These are phyloP conservation scores for Hyphopichia khmerensis DNA, from an alignment of 1,139 yeast species.

Conservation along the genomic window DNA sequence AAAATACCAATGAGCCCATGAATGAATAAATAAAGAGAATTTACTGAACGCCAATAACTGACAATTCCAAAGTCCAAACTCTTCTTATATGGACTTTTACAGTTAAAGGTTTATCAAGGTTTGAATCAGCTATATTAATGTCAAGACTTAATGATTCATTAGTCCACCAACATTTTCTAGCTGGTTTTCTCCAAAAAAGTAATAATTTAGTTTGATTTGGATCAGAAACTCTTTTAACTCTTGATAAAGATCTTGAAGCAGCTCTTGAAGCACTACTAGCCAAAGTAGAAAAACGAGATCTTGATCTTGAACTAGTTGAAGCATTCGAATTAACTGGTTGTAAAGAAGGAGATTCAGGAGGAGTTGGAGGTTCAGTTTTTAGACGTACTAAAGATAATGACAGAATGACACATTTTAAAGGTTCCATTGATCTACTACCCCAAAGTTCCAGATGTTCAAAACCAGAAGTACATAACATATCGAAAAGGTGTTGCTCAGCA, in stretches of 20 bases:
- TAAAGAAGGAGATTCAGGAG: constrained; percentile 50
- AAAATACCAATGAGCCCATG: too few species aligned
- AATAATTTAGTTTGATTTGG: constrained; percentile 66
- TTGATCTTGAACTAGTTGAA: constrained; percentile 37
- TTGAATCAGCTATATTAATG: constrained; percentile 9
- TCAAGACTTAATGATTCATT: constrained; percentile 49
- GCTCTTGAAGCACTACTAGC: constrained; percentile 46
- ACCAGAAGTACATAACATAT: constrained; percentile 93
- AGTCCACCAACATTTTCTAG: constrained; percentile 99
- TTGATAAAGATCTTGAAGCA: constrained; percentile 55
- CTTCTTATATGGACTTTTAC: constrained; percentile 69
- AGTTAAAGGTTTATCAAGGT: constrained; percentile 25
- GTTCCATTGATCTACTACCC: constrained; percentile 88
- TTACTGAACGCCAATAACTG: constrained; percentile 56
- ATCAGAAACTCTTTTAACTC: constrained; percentile 33
- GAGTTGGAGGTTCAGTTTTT: constrained; percentile 33
- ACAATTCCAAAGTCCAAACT: constrained; percentile 82
- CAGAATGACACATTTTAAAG: constrained; percentile 80
- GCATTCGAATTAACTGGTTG: constrained; percentile 48
- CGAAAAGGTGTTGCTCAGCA: constrained; percentile 92
- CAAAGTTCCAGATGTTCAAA: constrained; percentile 67
- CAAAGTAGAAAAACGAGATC: constrained; percentile 44
- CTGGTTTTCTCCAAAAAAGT: constrained; percentile 97
- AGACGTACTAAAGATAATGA: constrained; percentile 81
- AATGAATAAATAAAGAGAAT: background rate